A percentile compares a stretch with the other conserved stretches of the same genome.
phyloP scores from a whole-genome alignment of 352 stramenopile species.

The Globisporangium irregulare region DNA sequence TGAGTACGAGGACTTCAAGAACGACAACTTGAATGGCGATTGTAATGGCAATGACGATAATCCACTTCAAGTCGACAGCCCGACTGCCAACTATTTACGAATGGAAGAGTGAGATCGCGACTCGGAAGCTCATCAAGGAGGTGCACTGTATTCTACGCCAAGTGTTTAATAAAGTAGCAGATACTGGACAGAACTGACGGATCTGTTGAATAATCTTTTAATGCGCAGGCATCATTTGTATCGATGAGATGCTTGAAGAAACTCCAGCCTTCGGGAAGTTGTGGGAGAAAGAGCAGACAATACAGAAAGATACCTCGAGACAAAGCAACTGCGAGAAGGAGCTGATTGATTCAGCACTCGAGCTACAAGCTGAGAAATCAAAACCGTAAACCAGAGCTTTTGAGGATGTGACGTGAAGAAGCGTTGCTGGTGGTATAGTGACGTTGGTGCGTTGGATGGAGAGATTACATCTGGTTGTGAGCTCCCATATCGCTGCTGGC shows the following conservation, averaged over 20 bases:
- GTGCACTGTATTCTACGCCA: background rate
- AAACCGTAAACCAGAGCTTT: background rate
- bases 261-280: background rate
- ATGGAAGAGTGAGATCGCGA: background rate
- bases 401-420: background rate
- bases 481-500: background rate
- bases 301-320: background rate
- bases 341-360: background rate
- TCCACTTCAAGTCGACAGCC: background rate
- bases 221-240: background rate
- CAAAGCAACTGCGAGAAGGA: background rate
- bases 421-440: background rate
- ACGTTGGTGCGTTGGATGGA: background rate
- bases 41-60: background rate
- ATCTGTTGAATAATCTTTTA: no score
- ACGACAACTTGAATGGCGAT: background rate
- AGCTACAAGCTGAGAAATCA: background rate
- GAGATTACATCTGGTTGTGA: background rate
- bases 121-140: background rate
- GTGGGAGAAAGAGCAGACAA: background rate
- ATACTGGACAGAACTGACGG: background rate
- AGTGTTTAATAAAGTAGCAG: no score
- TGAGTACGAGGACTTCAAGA: background rate
- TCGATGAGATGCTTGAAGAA: background rate
- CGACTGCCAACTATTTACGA: background rate